Conservation (phyloP, 495 filamentous ascomycete genomes). For the Trichoderma erinaceum region DNA sequence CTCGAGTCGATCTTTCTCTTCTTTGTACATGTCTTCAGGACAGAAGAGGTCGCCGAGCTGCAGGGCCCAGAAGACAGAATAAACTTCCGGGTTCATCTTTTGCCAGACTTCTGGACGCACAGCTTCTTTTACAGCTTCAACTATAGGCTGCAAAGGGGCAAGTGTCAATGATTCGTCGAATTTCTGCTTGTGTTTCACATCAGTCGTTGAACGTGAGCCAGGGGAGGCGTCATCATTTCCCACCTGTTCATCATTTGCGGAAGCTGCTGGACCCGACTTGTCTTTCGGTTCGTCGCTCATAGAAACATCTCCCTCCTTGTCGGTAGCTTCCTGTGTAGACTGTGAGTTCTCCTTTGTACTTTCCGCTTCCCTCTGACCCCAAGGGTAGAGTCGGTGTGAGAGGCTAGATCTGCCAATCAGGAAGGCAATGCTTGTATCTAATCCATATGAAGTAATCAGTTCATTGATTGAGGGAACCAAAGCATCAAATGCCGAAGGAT, state of each 20-base stretch:
- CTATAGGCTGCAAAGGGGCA: slow-evolving; percentile 57
- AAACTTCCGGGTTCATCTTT: slow-evolving; percentile 67
- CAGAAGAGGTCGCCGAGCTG: slow-evolving; percentile 72
- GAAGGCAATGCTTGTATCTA: slow-evolving; percentile 81
- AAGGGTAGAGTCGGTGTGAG: slow-evolving; percentile 31
- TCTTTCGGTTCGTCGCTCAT: slow-evolving; percentile 25
- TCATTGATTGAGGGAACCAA: slow-evolving; percentile 68
- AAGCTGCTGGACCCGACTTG: slow-evolving; percentile 3
- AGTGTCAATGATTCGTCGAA: neutral
- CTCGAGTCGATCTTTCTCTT: slow-evolving; percentile 58
- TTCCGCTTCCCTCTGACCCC: slow-evolving; percentile 18
- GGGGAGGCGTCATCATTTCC: neutral
- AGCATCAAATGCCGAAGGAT: slow-evolving; percentile 69
- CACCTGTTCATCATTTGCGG: slow-evolving; percentile 12
- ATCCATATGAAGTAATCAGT: slow-evolving; percentile 70
- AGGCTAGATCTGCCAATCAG: slow-evolving; percentile 74
- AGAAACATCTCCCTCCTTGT: slow-evolving; percentile 36
- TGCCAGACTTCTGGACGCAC: slow-evolving; percentile 60
- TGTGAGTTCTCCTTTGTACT: slow-evolving; percentile 28
- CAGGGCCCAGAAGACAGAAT: slow-evolving; percentile 89
- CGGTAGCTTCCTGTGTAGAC: slow-evolving; percentile 24
- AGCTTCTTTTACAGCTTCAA: slow-evolving; percentile 55
- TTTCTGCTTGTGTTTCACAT: neutral
- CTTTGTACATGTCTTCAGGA: slow-evolving; percentile 64
- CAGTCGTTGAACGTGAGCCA: neutral